phyloP scores from a whole-genome alignment of 257 asterid genomes.

The Lycium barbarum region DNA sequence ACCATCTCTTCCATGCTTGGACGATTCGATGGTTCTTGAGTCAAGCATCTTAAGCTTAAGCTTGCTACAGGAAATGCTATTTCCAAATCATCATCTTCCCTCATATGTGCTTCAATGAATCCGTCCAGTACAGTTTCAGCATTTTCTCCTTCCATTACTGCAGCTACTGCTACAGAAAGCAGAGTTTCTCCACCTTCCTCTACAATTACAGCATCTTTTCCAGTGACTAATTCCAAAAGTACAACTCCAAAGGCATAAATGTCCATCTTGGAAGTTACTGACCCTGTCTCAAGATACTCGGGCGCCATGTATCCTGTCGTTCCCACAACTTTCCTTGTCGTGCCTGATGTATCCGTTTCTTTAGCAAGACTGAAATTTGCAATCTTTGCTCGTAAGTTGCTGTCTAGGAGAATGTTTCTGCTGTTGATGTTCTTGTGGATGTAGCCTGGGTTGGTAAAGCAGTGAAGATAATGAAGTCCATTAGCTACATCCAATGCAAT shows the following conservation, averaged over 20 bases:
- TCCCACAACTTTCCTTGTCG: conserved; percentile 36
- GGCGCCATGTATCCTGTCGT: conserved; percentile 54
- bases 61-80: conserved; percentile 45
- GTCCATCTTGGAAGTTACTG: conserved; percentile 52
- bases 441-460: conserved; percentile 57
- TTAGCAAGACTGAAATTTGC: conserved; percentile 57
- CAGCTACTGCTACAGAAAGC: conserved; percentile 41
- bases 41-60: conserved; percentile 54
- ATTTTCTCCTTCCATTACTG: conserved; percentile 40
- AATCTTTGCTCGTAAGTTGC: conserved; percentile 66
- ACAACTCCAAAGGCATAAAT: conserved; percentile 62
- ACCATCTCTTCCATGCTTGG: conserved; percentile 64
- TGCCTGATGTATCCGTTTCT: conserved; percentile 38
- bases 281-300: conserved; percentile 49
- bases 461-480: conserved; percentile 75
- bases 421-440: conserved; percentile 56
- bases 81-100: conserved; percentile 41
- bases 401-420: conserved; percentile 57
- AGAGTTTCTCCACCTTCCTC: conserved; percentile 46
- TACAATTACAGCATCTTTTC: conserved; percentile 41
- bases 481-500: conserved; percentile 69
- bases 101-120: conserved; percentile 41
- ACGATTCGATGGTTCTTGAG: conserved; percentile 51
- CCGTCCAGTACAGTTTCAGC: conserved; percentile 39
- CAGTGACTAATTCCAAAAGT: conserved; percentile 59